Evolutionary conservation across 768 basidiomycete genomes (phyloP).

Genomic region (Rhodotorula babjevae): DNA sequence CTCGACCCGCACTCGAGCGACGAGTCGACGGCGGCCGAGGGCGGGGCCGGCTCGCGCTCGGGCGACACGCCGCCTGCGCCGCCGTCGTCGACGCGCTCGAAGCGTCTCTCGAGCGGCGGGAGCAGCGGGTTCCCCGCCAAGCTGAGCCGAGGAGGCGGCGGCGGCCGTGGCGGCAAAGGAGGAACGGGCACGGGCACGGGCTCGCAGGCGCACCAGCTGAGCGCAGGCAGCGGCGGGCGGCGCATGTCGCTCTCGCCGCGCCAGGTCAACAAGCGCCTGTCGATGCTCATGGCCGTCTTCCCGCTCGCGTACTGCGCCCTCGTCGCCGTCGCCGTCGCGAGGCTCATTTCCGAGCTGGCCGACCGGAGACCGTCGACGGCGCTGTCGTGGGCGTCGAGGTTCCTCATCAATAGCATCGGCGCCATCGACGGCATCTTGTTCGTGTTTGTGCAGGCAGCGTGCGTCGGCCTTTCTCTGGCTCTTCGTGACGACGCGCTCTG

Average conservation of each 20-base stretch:
- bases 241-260: constrained; percentile 4
- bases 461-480: too few relatives aligned
- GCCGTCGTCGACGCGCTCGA: not conserved
- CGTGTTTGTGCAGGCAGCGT: not conserved
- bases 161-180: too few relatives aligned
- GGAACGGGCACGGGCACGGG: too few relatives aligned
- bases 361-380: not conserved
- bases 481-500: too few relatives aligned
- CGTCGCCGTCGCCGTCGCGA: constrained; percentile 26
- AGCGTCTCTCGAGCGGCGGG: not conserved
- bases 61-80: not conserved
- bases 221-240: not conserved
- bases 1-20: not conserved
- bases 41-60: too few relatives aligned
- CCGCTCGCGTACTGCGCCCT: constrained; percentile 28
- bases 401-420: constrained; percentile 17
- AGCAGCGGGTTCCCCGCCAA: not conserved
- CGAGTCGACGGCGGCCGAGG: not conserved
- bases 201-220: not conserved
- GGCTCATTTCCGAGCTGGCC: constrained; percentile 13
- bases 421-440: constrained; percentile 22
- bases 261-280: constrained; percentile 27
- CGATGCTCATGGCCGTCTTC: constrained; percentile 25
- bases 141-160: too few relatives aligned
- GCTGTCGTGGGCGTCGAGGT: not conserved